Percentiles rank a stretch among this genome's conserved stretches.
Conservation (phyloP, 306 rosid genomes). For the Acacia confusa region DNA sequence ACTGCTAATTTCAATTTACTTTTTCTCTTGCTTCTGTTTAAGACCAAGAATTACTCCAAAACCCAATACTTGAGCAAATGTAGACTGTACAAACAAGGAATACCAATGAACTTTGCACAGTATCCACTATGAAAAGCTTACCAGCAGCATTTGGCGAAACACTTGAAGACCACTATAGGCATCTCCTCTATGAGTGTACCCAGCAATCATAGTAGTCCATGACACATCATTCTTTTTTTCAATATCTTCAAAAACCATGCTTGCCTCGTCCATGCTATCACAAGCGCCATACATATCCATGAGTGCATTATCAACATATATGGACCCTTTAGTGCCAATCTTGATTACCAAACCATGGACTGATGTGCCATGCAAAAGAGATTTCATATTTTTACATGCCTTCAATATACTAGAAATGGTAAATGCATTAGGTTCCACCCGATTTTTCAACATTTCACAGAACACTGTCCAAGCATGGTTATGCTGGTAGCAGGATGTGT, state of each 20-base stretch:
- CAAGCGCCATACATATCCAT: neutral
- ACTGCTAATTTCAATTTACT: neutral
- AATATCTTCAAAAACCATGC: neutral
- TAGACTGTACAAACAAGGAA: neutral
- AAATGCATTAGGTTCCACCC: neutral
- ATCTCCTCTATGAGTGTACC: neutral
- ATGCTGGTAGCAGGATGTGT: neutral
- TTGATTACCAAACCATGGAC: neutral
- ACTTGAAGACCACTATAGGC: neutral
- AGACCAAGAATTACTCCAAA: neutral
- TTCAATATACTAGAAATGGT: neutral
- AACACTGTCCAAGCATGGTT: neutral
- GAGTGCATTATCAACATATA: neutral
- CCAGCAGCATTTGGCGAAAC: neutral
- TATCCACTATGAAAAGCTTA: neutral
- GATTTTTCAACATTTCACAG: neutral
- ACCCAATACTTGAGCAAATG: neutral
- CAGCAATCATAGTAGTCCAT: neutral
- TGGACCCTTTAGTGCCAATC: neutral
- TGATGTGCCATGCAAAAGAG: neutral
- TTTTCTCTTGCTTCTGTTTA: neutral
- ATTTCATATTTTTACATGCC: neutral
- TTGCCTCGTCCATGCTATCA: neutral
- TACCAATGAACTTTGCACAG: neutral
- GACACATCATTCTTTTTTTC: neutral